Evolutionary conservation across 2,329 filamentous ascomycete species (phyloP).

Genomic region (Pestalotiopsis sp.): DNA sequence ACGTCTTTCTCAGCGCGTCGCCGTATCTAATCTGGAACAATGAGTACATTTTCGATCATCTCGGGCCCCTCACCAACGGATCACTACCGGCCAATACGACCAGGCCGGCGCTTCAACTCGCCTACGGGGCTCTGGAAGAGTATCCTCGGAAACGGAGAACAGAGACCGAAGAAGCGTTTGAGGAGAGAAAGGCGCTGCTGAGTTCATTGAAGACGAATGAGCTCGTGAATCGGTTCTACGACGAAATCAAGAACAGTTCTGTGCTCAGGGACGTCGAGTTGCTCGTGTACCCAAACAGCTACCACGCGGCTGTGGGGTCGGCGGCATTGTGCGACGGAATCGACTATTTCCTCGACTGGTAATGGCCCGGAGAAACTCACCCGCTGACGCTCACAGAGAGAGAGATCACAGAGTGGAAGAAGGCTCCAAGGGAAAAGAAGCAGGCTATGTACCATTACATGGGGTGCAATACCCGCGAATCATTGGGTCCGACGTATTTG

Average conservation of each 20-base stretch:
- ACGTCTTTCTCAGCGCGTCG: background rate
- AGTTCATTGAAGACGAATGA: slow-evolving; percentile 6
- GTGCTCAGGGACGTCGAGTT: slow-evolving; percentile 3
- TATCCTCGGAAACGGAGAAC: background rate
- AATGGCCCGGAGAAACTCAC: background rate
- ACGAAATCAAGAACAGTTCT: background rate
- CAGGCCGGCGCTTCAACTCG: background rate
- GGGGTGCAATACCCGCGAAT: too few relatives aligned
- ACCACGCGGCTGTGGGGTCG: slow-evolving; percentile 3
- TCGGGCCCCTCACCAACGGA: background rate
- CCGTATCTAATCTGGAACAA: slow-evolving; percentile 3
- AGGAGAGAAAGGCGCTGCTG: slow-evolving; percentile 2
- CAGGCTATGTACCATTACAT: too few relatives aligned
- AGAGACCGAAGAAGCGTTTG: background rate
- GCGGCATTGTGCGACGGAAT: slow-evolving; percentile 7
- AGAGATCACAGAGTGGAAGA: too few relatives aligned
- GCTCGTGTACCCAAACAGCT: background rate
- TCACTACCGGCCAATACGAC: background rate
- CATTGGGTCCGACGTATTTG: too few relatives aligned
- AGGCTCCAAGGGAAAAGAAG: too few relatives aligned
- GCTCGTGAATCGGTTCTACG: slow-evolving; percentile 1
- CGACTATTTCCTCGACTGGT: slow-evolving; percentile 6
- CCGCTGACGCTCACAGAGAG: too few relatives aligned
- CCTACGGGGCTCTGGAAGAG: slow-evolving; percentile 1
- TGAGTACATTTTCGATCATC: background rate